A percentile compares a stretch with the other conserved stretches of the same genome.
These are phyloP conservation scores for Kwoniella sp. DNA, from an alignment of 768 basidiomycete species.

Conservation along the genomic window DNA sequence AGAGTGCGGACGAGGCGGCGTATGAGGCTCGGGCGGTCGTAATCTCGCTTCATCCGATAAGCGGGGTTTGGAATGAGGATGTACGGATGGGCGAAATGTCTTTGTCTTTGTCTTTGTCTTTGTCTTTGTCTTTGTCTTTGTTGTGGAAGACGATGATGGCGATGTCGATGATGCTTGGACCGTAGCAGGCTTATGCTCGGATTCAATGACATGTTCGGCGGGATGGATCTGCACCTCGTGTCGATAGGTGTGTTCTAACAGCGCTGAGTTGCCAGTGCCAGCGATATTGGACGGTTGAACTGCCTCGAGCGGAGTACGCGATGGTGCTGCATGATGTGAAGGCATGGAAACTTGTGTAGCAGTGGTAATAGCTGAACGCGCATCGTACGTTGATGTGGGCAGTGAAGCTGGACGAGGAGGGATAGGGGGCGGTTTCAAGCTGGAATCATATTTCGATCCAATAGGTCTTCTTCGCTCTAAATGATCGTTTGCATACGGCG, in stretches of 20 bases:
- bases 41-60: conserved; percentile 15
- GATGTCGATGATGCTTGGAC: background rate
- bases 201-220: background rate
- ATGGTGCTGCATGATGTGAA: background rate
- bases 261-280: background rate
- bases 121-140: too few species aligned
- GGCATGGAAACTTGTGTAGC: background rate
- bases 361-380: background rate
- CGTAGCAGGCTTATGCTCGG: background rate
- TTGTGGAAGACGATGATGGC: too few species aligned
- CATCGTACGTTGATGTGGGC: conserved; percentile 15
- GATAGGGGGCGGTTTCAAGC: conserved; percentile 1
- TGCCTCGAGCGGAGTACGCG: background rate
- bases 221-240: background rate
- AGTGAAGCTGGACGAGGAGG: conserved; percentile 21
- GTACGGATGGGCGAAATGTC: conserved; percentile 16
- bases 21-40: conserved; percentile 6
- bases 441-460: background rate
- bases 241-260: background rate
- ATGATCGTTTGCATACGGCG: background rate
- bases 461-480: too few species aligned
- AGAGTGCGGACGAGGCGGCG: conserved; percentile 6
- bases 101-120: too few species aligned
- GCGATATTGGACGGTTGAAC: background rate
- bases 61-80: conserved; percentile 22